Evolutionary conservation across 805 yeast genomes (phyloP), one percentile per base, ranked within the genome.

Genomic region (Barnettozyma pratensis): DNA sequence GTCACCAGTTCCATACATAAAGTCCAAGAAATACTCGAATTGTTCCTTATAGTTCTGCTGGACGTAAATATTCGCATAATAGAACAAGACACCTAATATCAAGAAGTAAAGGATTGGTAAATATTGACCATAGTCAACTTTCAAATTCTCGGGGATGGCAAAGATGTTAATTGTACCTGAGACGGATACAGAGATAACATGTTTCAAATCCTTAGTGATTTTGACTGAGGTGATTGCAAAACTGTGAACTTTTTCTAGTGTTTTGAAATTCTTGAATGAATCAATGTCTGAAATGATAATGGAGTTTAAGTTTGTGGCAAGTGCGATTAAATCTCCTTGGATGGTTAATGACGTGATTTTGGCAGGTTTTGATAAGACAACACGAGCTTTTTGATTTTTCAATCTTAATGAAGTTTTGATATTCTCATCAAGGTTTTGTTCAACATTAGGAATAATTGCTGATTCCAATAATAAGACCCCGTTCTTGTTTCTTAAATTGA

Each of bases 161-260:
- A 83, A 67, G 7, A 88, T 80, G 55, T 76, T 80, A 30, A 89
- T 76, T 1, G 88, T 75, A 52, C 85, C 83, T 3, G 94, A 87
- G 1, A 91, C 95, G 34, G 92, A 47, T 14, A 47, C 50, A 14
- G 50, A 47, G 6, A 47, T 30, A n/a, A 47, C 31, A 14, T 39
- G 41, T 29, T 47, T 45, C 36, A 39, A 28, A 26, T 47, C 50
- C 4, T 31, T 32, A 5, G 89, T 82, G 51, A 88, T 82, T 3
- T 79, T 70, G 8, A 87, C 79, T 40, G 77, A 75, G 0, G 97
- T 89, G 45, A 89, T 81, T 28, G 95, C 89, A 63, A 87, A 87
- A 7, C 75, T 70, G 63, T 90, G 97, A n/a, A 86, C 81, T 51
- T 84, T 77, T 39, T 75, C 75, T 47, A 80, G 69, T 6, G 72